Evolutionary conservation across 345 rosid species (phyloP), one percentile per base, ranked within the genome.

Genomic region (Arabis hirsuta): DNA sequence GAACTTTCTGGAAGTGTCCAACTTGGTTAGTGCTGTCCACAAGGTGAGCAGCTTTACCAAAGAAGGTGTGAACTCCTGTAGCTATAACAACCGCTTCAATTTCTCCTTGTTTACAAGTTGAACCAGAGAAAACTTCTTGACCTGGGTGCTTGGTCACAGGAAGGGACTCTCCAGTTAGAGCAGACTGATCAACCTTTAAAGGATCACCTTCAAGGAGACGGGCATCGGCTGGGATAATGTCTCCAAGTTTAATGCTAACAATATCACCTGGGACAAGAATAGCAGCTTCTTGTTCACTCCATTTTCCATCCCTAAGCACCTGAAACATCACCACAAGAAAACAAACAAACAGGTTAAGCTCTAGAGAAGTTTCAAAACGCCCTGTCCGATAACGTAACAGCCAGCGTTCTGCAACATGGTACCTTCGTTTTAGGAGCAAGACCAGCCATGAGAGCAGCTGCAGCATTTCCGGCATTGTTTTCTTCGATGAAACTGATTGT

Each of bases 151-250:
- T 78, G 56, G 81, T 78, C 61, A 78, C 81, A 61, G 95, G 91
- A 69, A 91, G 87, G 46, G 97, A 91, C 74, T 91, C 97, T 54
- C 97, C 97, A 6, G 97, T 90, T 41, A 90, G 86, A 51, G 95
- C 88, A 74, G 97, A 83, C 67, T 91, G 95, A 62, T 91, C 97
- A 76, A 91, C 86, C 83, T 91, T 91, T 53, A 91, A 82, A 9
- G 97, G 87, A 65, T 91, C 97, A 10, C 97, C 97, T 20, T 91
- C 97, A 39, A 91, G 81, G 42, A 91, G 95, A 57, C 97, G 92
- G 46, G 89, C 95, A 84, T 91, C 97, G 29, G 97, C 97, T 53
- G 97, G 95, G 73, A 91, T 73, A 62, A 91, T 91, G 46, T 88
- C 97, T 69, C 97, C 97, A 70, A 91, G 81, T 71, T 91, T 91